Evolutionary conservation across 2,329 filamentous ascomycete genomes (phyloP).

Genomic region (Macrophomina phaseolina): DNA sequence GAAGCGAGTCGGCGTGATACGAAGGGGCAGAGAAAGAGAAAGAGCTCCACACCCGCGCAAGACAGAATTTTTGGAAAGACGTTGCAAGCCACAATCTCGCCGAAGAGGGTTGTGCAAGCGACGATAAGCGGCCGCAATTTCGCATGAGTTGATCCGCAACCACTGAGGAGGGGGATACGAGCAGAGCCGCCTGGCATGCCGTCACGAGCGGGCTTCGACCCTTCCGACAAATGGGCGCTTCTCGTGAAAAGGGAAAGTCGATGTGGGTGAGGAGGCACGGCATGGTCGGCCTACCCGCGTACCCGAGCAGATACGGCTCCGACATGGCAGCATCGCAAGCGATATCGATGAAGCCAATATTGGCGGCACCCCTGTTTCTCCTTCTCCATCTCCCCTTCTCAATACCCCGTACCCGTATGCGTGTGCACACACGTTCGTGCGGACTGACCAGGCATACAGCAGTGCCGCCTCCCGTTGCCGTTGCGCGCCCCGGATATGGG

Average conservation of each 20-base stretch:
- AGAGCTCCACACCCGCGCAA: too few species aligned
- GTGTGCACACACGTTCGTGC: too few species aligned
- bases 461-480: neutral
- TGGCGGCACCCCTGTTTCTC: too few species aligned
- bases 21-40: neutral
- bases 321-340: neutral
- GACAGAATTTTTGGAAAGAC: too few species aligned
- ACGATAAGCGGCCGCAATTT: neutral
- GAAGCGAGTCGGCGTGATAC: neutral
- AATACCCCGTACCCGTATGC: too few species aligned
- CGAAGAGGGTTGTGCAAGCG: neutral
- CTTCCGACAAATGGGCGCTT: neutral
- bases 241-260: too few species aligned
- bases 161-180: neutral
- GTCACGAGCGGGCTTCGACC: neutral
- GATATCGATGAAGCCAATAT: neutral
- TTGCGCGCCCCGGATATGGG: too few species aligned
- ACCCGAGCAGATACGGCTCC: neutral
- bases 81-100: neutral
- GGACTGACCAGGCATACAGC: neutral
- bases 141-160: neutral
- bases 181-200: constrained; percentile 13
- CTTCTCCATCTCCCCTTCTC: too few species aligned
- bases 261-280: neutral
- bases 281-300: neutral